A percentile compares a stretch with the other conserved stretches of the same genome.
phyloP scores from a whole-genome alignment of 2,329 filamentous ascomycete species.

The Aspergillus ochraceoroseus region DNA sequence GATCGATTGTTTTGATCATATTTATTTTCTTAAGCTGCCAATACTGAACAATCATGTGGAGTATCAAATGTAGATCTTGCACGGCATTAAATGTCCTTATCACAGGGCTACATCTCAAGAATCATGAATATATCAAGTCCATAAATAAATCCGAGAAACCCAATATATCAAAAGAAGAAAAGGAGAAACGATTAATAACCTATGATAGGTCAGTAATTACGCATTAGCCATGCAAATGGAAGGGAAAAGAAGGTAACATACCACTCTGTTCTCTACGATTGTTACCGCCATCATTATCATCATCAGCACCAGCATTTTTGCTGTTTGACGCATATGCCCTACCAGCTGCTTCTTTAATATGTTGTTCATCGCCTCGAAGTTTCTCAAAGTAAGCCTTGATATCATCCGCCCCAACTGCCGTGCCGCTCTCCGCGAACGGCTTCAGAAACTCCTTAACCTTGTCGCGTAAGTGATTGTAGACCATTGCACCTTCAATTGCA shows the following conservation, averaged over 20 bases:
- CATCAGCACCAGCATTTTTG: conserved; percentile 27
- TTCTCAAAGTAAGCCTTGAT: conserved; percentile 97
- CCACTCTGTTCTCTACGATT: conserved; percentile 47
- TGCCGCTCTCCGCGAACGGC: conserved; percentile 86
- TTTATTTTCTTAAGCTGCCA: not conserved
- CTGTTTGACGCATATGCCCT: conserved; percentile 42
- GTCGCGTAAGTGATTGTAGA: conserved; percentile 93
- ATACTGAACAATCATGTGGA: too few relatives aligned
- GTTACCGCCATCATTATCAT: conserved; percentile 29
- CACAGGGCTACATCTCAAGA: too few relatives aligned
- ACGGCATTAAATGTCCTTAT: too few relatives aligned
- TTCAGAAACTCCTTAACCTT: conserved; percentile 92
- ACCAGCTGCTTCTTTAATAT: conserved; percentile 59
- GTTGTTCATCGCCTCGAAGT: conserved; percentile 78
- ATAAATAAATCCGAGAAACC: not conserved
- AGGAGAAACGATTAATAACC: conserved; percentile 5
- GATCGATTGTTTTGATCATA: too few relatives aligned
- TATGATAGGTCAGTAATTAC: conserved; percentile 2
- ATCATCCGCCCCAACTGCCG: conserved; percentile 86
- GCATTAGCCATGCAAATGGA: too few relatives aligned
- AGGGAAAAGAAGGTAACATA: conserved; percentile 23
- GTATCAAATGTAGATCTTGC: too few relatives aligned
- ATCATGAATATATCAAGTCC: too few relatives aligned
- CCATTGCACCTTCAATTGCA: conserved; percentile 96
- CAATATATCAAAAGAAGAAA: not conserved